A percentile compares a stretch with the other conserved stretches of the same genome.
These are phyloP conservation scores for Xylaria sp. DNA, from an alignment of 2,329 filamentous ascomycete genomes.

Conservation along the genomic window DNA sequence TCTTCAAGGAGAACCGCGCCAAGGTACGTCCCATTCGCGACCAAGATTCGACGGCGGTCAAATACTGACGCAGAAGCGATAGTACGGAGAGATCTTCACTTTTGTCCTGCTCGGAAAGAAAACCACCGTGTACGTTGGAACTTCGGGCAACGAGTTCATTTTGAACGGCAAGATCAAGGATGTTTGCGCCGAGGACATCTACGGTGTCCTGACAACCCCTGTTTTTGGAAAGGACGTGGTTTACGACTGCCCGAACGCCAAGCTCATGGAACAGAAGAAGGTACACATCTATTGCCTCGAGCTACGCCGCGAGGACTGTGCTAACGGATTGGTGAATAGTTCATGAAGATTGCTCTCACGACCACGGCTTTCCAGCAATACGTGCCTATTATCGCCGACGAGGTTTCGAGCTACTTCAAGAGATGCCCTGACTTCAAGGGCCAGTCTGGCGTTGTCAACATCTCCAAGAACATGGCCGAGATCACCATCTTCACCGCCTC, in stretches of 20 bases:
- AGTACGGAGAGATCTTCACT: constrained; percentile 90
- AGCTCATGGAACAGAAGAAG: constrained; percentile 97
- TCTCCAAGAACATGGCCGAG: constrained; percentile 77
- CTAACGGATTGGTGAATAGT: constrained; percentile 46
- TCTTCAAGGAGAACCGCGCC: constrained; percentile 75
- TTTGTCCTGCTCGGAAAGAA: constrained; percentile 87
- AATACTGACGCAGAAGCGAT: constrained; percentile 19
- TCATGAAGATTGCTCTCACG: constrained; percentile 81
- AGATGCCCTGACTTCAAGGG: constrained; percentile 68
- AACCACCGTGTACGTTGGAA: constrained; percentile 82
- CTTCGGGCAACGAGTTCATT: constrained; percentile 86
- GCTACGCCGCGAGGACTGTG: not conserved
- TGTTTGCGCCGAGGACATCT: constrained; percentile 88
- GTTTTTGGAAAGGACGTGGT: constrained; percentile 85
- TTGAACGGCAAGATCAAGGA: constrained; percentile 89
- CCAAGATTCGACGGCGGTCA: not conserved
- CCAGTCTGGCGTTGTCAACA: constrained; percentile 68
- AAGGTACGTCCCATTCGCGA: constrained; percentile 60
- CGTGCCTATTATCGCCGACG: constrained; percentile 75
- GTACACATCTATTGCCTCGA: constrained; percentile 46
- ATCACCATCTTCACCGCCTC: constrained; percentile 91
- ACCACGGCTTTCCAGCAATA: constrained; percentile 74
- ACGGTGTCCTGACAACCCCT: constrained; percentile 72
- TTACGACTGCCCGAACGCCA: constrained; percentile 87
- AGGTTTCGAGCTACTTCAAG: constrained; percentile 75